Conservation (phyloP, 139 green algal species). For the Coccomyxa sp. region DNA sequence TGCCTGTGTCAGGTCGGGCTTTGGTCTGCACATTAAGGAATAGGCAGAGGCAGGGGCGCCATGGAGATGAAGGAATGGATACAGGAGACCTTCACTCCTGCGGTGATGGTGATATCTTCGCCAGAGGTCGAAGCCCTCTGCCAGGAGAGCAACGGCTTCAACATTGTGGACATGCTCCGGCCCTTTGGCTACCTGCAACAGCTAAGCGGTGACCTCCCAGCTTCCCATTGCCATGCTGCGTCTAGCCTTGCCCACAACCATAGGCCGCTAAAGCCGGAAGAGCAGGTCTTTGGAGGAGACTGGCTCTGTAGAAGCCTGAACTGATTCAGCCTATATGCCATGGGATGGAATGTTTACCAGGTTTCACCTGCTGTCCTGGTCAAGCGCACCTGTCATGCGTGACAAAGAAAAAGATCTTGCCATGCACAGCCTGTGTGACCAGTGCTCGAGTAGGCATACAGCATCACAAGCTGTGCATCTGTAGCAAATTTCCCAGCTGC, state of each 20-base stretch:
- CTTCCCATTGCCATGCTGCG: not conserved
- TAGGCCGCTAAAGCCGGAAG: too few species aligned
- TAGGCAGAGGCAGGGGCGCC: not conserved
- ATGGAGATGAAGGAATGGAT: conserved; percentile 34
- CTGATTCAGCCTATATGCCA: not conserved
- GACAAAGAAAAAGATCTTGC: not conserved
- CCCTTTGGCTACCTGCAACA: conserved; percentile 57
- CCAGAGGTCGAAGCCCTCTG: conserved; percentile 52
- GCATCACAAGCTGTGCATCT: too few species aligned
- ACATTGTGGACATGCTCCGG: conserved; percentile 69
- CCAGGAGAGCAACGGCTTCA: conserved; percentile 52
- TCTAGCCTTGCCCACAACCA: too few species aligned
- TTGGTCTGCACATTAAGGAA: too few species aligned
- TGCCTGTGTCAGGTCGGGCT: too few species aligned
- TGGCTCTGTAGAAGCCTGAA: too few species aligned
- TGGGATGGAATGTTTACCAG: too few species aligned
- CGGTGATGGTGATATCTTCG: conserved; percentile 56
- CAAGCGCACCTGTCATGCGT: too few species aligned
- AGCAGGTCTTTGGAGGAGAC: too few species aligned
- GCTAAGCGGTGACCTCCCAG: conserved; percentile 62
- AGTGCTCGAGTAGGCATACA: conserved; percentile 65
- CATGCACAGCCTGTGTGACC: conserved; percentile 52
- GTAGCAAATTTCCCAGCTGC: not conserved
- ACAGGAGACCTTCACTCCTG: conserved; percentile 38
- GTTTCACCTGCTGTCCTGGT: too few species aligned